These are phyloP conservation scores for Streptanthus diversifolius DNA, from an alignment of 345 rosid genomes.

Conservation along the genomic window DNA sequence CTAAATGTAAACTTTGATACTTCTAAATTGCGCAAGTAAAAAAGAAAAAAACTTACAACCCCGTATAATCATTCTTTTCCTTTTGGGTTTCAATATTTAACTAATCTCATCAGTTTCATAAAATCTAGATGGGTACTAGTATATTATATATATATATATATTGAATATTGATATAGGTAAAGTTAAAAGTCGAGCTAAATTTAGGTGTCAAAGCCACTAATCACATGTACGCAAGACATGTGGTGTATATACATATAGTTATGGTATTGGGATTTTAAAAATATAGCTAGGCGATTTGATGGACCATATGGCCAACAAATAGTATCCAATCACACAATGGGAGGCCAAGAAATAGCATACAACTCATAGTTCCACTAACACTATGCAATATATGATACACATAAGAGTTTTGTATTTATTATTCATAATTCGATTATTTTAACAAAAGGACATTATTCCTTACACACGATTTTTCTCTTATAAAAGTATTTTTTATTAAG, in stretches of 20 bases:
- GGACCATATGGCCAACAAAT: conserved; percentile 36
- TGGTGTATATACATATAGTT: conserved; percentile 24
- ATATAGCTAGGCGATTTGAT: conserved; percentile 22
- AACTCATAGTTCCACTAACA: conserved; percentile 39
- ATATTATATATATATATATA: neutral
- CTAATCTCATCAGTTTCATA: neutral
- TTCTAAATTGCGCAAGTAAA: neutral
- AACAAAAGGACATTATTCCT: conserved; percentile 28
- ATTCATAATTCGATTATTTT: neutral
- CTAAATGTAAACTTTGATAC: neutral
- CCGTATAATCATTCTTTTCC: neutral
- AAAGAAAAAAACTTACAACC: neutral
- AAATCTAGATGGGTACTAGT: conserved; percentile 14
- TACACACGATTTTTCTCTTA: conserved; percentile 24
- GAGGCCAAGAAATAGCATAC: conserved; percentile 28
- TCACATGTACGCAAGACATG: conserved; percentile 30
- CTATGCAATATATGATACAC: conserved; percentile 30
- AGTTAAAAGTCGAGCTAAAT: conserved; percentile 24
- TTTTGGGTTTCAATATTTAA: neutral
- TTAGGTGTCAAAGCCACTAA: conserved; percentile 37
- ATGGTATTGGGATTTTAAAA: conserved; percentile 36
- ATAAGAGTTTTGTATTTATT: neutral
- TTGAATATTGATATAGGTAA: neutral
- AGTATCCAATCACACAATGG: conserved; percentile 33
- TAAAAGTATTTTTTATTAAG: conserved; percentile 10